A percentile compares a stretch with the other conserved stretches of the same genome.
Conservation (phyloP, 345 rosid species). For the Camelina sativa region DNA sequence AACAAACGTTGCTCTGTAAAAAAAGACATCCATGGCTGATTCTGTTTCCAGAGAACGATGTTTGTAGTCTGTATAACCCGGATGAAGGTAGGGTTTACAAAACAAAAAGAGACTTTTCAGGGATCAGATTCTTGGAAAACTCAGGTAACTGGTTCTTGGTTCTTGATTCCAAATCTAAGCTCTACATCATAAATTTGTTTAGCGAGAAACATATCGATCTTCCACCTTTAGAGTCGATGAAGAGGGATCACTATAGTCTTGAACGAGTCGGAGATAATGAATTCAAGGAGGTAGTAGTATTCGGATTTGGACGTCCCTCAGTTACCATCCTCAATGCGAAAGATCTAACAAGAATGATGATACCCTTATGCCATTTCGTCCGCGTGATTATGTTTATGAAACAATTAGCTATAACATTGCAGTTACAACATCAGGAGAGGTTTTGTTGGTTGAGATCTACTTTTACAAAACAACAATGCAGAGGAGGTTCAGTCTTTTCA, state of each 20-base stretch:
- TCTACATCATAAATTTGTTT: slow-evolving; percentile 13
- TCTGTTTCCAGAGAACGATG: not conserved
- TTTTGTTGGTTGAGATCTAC: too few relatives aligned
- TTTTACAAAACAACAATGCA: too few relatives aligned
- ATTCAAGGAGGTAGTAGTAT: not conserved
- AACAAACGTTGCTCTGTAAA: not conserved
- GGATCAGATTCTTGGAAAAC: slow-evolving; percentile 4
- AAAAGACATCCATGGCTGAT: not conserved
- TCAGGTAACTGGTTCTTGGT: too few relatives aligned
- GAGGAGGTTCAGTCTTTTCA: too few relatives aligned
- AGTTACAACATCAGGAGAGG: too few relatives aligned
- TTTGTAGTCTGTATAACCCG: slow-evolving; percentile 7
- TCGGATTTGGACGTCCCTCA: too few relatives aligned
- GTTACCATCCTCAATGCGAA: not conserved
- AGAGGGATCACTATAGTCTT: not conserved
- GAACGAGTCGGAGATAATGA: not conserved
- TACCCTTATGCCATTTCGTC: too few relatives aligned
- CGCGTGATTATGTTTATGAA: too few relatives aligned
- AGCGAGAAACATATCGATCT: not conserved
- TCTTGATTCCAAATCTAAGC: slow-evolving; percentile 18
- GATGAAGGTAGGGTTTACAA: not conserved
- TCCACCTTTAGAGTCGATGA: not conserved
- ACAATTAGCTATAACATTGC: too few relatives aligned
- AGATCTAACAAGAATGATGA: not conserved
- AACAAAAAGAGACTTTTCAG: not conserved